phyloP scores from a whole-genome alignment of 1,284 basidiomycete species.

The Trichosporon inkin region DNA sequence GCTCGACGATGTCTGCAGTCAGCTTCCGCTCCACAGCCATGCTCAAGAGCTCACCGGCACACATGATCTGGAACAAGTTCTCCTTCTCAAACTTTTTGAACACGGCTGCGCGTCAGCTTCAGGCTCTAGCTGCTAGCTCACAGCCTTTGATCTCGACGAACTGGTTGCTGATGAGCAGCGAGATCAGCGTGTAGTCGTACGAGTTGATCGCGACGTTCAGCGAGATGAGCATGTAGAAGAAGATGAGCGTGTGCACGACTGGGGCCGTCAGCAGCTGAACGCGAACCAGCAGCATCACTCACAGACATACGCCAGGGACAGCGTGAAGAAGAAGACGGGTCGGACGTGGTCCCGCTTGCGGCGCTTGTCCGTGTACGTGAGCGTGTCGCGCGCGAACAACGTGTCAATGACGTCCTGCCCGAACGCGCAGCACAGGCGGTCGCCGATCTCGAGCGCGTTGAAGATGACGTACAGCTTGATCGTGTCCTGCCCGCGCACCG shows the following conservation, averaged over 20 bases:
- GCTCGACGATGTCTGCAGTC: constrained; percentile 85
- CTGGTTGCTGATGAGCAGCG: constrained; percentile 93
- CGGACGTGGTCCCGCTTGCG: constrained; percentile 53
- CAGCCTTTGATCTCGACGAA: constrained; percentile 99
- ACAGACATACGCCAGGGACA: constrained; percentile 83
- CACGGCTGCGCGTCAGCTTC: constrained; percentile 55
- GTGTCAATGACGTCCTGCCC: constrained; percentile 97
- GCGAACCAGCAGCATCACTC: constrained; percentile 39
- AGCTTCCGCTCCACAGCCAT: not conserved
- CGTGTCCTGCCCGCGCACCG: constrained; percentile 95
- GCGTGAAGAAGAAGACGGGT: constrained; percentile 76
- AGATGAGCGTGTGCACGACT: constrained; percentile 89
- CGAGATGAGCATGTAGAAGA: constrained; percentile 93
- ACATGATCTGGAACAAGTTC: constrained; percentile 98
- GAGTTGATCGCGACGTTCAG: constrained; percentile 98
- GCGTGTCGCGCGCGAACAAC: constrained; percentile 85
- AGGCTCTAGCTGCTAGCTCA: constrained; percentile 28
- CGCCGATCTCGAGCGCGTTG: constrained; percentile 96
- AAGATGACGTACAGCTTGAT: constrained; percentile 99
- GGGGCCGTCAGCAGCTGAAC: constrained; percentile 9
- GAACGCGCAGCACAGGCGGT: constrained; percentile 90
- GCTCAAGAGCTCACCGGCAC: constrained; percentile 74
- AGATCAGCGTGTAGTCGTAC: constrained; percentile 93
- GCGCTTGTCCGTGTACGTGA: constrained; percentile 53
- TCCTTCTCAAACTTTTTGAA: constrained; percentile 99